These are phyloP conservation scores for Curvularia sp. DNA, from an alignment of 2,329 filamentous ascomycete genomes.

Conservation along the genomic window DNA sequence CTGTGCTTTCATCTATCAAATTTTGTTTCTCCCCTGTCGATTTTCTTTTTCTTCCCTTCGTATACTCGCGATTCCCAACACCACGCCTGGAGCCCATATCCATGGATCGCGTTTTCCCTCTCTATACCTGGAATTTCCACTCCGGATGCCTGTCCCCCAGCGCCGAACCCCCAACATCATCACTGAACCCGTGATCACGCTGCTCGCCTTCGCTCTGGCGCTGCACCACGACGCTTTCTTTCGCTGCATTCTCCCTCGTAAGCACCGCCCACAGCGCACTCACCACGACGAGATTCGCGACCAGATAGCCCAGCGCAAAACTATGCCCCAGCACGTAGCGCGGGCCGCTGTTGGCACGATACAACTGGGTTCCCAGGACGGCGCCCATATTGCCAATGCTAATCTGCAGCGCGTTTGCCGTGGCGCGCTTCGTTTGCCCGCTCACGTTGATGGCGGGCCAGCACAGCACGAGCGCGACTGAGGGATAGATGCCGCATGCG, in stretches of 20 bases:
- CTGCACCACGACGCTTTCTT: conserved; percentile 36
- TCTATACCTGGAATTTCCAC: conserved; percentile 43
- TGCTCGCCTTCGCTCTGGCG: conserved; percentile 30
- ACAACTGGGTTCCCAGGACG: conserved; percentile 51
- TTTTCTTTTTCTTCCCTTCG: not conserved
- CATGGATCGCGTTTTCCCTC: too few relatives aligned
- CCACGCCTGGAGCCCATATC: too few relatives aligned
- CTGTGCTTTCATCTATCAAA: not conserved
- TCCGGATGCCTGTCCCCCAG: conserved; percentile 47
- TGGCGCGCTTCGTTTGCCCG: conserved; percentile 62
- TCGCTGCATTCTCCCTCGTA: conserved; percentile 43
- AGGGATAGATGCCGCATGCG: conserved; percentile 51
- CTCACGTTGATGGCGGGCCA: conserved; percentile 63
- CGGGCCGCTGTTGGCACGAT: conserved; percentile 45
- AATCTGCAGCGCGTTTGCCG: conserved; percentile 59
- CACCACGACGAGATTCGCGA: conserved; percentile 45
- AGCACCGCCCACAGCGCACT: conserved; percentile 41
- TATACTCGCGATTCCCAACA: too few relatives aligned
- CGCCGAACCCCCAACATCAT: conserved; percentile 42
- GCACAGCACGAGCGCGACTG: conserved; percentile 52
- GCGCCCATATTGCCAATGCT: conserved; percentile 58
- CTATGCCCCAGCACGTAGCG: conserved; percentile 48
- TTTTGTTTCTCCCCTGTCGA: not conserved
- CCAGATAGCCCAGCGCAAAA: conserved; percentile 47
- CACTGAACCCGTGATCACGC: conserved; percentile 39